Evolutionary conservation across 345 rosid species (phyloP).

Genomic region (Psidium guajava): DNA sequence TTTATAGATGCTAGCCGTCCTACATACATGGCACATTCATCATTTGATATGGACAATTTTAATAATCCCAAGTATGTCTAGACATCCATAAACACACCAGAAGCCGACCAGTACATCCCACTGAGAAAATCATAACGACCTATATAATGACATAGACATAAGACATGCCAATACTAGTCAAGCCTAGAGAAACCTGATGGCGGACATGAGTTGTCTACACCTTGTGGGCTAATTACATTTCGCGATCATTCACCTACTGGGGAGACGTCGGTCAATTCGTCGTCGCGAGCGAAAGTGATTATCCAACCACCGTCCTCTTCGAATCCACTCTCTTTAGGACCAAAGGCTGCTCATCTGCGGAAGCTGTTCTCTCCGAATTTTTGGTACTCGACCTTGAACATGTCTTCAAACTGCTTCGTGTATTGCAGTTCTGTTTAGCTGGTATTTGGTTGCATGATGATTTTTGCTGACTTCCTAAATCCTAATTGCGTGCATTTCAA

Average conservation of each 20-base stretch:
- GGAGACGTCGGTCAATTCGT: slow-evolving; percentile 20
- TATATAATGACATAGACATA: too few relatives aligned
- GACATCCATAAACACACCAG: too few relatives aligned
- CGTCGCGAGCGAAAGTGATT: slow-evolving; percentile 27
- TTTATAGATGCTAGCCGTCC: too few relatives aligned
- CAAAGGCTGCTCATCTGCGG: slow-evolving; percentile 28
- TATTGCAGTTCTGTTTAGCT: not conserved
- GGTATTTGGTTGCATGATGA: not conserved
- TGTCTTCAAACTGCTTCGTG: not conserved
- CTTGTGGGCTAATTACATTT: too few relatives aligned
- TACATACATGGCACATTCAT: too few relatives aligned
- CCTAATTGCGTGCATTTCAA: not conserved
- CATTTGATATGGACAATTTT: too few relatives aligned
- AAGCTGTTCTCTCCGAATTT: slow-evolving; percentile 19
- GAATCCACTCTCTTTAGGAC: slow-evolving; percentile 8
- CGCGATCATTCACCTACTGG: slow-evolving; percentile 7
- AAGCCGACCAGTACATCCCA: too few relatives aligned
- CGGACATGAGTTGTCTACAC: too few relatives aligned
- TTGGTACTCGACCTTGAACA: slow-evolving; percentile 31
- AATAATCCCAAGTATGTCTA: too few relatives aligned
- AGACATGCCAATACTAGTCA: too few relatives aligned
- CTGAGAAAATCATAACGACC: too few relatives aligned
- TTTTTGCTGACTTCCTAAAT: not conserved
- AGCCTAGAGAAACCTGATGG: too few relatives aligned
- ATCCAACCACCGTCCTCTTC: slow-evolving; percentile 50